Evolutionary conservation across 176 grass and related monocot genomes (phyloP), one percentile per base, ranked within the genome.

Genomic region (Oryza nivara): DNA sequence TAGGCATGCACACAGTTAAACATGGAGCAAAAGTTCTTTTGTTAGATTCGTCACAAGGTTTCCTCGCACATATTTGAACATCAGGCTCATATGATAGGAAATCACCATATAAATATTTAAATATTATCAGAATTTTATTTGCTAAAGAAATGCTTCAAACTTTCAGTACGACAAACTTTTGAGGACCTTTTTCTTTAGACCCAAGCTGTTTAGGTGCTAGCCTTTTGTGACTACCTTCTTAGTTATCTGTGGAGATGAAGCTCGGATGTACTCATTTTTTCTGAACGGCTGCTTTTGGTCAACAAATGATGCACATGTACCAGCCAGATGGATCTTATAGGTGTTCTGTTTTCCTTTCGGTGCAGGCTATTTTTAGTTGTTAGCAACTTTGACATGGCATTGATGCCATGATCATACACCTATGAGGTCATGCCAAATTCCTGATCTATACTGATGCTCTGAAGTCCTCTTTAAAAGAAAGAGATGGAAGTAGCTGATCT

Each of bases 401-500:
- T 84, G 67, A 36, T 78, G 46, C 15, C 2, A 78, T 85, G 78
- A 88, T 88, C 61, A 61, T 74, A 60, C 48, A 74, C 30, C 69
- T 26, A 52, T 51, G 38, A 82, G 77, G 38, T 70, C 34, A 22
- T 74, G 63, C 63, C 72, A 34, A 77, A 73, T 71, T 68, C 56
- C 47, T 56, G 72, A 67, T 11, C 36, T 9, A 3, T 67, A 79
- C 61, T 7, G n/a, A 80, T 87, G 80, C 68, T 83, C 80, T 80
- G 72, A 87, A 64, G 41, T 54, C n/a, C 51, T 67, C 34, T 64
- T 75, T 45, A 28, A 63, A 88, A 72, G 74, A 68, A 63, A 88
- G 64, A 82, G 67, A 98, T 99, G 96, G 92, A 99, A 26, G 73
- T 26, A 72, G 35, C 85, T 43, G 85, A 90, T 48, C 68, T 93